Percentiles rank a stretch among this genome's conserved stretches.
These are phyloP conservation scores for Plasmodium gonderi DNA, from an alignment of 169 alveolate species.

Conservation along the genomic window DNA sequence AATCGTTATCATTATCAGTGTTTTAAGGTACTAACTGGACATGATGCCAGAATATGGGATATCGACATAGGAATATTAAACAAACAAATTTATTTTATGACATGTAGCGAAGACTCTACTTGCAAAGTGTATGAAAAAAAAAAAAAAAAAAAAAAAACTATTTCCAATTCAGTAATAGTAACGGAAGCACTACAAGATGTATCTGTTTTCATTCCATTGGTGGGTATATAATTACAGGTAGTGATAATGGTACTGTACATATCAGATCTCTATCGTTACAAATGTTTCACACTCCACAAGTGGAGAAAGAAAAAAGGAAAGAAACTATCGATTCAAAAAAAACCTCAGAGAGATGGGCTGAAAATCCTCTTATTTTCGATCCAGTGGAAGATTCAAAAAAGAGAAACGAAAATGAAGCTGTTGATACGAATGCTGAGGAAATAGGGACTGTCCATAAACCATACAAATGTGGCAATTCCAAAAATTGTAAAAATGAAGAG, in stretches of 20 bases:
- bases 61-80: slow-evolving; percentile 36
- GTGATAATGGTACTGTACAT: slow-evolving; percentile 37
- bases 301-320: background rate
- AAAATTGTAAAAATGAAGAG: background rate
- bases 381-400: background rate
- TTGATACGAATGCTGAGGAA: background rate
- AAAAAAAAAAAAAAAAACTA: background rate
- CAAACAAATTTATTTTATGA: slow-evolving; percentile 19
- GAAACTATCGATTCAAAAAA: background rate
- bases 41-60: slow-evolving; percentile 71
- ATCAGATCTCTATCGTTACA: background rate
- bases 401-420: background rate
- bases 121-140: slow-evolving; percentile 34
- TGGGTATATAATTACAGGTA: slow-evolving; percentile 5
- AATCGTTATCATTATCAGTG: background rate
- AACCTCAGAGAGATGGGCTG: background rate
- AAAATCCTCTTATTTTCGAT: background rate
- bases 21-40: slow-evolving; percentile 34
- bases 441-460: background rate
- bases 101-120: slow-evolving; percentile 67
- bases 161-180: slow-evolving; percentile 17
- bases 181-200: slow-evolving; percentile 34
- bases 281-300: no score
- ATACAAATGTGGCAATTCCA: background rate
- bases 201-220: slow-evolving; percentile 14